Percentiles rank a stretch among this genome's conserved stretches.
phyloP scores from a whole-genome alignment of 768 basidiomycete genomes.

The Pulveroboletus sp. region DNA sequence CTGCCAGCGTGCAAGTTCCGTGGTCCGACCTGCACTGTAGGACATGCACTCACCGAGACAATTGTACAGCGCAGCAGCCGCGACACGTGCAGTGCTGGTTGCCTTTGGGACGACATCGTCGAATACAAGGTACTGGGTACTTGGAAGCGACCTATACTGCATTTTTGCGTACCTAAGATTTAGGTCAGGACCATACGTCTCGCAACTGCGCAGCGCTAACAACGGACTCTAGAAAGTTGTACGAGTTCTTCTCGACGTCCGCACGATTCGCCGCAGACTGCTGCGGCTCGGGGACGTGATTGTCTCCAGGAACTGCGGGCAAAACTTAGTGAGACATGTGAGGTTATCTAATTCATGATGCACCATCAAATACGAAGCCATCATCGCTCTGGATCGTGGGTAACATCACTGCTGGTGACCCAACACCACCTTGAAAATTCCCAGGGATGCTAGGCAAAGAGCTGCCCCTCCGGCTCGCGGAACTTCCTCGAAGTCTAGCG shows the following conservation, averaged over 20 bases:
- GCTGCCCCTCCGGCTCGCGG: slow-evolving; percentile 52
- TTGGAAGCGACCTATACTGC: slow-evolving; percentile 60
- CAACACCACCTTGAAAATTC: slow-evolving; percentile 37
- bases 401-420: slow-evolving; percentile 47
- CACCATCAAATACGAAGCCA: slow-evolving; percentile 67
- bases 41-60: slow-evolving; percentile 57
- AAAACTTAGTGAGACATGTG: slow-evolving; percentile 12
- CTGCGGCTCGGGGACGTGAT: slow-evolving; percentile 41
- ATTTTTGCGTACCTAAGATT: slow-evolving; percentile 66
- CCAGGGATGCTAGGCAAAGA: slow-evolving; percentile 50
- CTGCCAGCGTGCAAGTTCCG: slow-evolving; percentile 34
- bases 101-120: slow-evolving; percentile 59
- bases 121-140: slow-evolving; percentile 48
- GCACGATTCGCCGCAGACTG: slow-evolving; percentile 51
- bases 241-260: slow-evolving; percentile 69
- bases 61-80: slow-evolving; percentile 79
- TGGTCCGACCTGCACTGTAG: too few species aligned
- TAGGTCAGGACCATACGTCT: slow-evolving; percentile 10
- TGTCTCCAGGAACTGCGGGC: slow-evolving; percentile 26
- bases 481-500: slow-evolving; percentile 49
- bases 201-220: neutral
- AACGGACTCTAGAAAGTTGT: slow-evolving; percentile 74
- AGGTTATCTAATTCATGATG: slow-evolving; percentile 9
- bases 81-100: slow-evolving; percentile 71
- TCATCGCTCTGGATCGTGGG: slow-evolving; percentile 45